These are phyloP conservation scores for Pythium brassicae DNA, from an alignment of 352 stramenopile genomes.

Conservation along the genomic window DNA sequence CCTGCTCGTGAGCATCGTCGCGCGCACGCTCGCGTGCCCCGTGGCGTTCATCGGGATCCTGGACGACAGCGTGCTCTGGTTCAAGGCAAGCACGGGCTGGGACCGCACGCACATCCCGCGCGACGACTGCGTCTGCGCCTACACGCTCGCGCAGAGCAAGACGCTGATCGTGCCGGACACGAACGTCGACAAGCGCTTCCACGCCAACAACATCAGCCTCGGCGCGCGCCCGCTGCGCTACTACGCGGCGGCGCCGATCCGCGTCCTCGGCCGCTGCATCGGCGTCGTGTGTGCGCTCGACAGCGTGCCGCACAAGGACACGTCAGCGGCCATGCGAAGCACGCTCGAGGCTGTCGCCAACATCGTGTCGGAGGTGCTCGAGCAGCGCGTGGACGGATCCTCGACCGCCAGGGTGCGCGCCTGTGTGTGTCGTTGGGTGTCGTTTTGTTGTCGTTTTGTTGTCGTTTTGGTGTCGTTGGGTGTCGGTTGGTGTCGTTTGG, in stretches of 20 bases:
- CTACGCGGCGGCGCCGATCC: constrained; percentile 58
- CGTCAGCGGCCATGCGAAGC: constrained; percentile 50
- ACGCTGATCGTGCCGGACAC: constrained; percentile 68
- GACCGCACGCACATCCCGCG: constrained; percentile 47
- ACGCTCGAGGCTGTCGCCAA: constrained; percentile 74
- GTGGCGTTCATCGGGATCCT: constrained; percentile 68
- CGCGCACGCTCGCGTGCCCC: constrained; percentile 58
- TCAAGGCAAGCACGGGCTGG: constrained; percentile 69
- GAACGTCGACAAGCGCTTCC: constrained; percentile 62
- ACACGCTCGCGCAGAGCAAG: constrained; percentile 35
- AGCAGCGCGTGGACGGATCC: constrained; percentile 47
- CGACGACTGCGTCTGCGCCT: constrained; percentile 51
- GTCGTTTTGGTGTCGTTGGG: constrained; percentile 1
- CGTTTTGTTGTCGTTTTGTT: background rate
- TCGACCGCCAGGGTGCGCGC: constrained; percentile 9
- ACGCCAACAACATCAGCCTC: constrained; percentile 45
- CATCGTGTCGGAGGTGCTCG: constrained; percentile 78
- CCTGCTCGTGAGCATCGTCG: constrained; percentile 64
- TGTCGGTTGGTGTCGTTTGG: background rate
- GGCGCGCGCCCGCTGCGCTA: constrained; percentile 43
- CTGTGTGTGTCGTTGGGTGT: no score
- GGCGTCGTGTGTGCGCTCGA: constrained; percentile 69
- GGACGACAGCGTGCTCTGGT: constrained; percentile 43
- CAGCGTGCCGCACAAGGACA: constrained; percentile 36
- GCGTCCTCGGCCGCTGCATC: constrained; percentile 53